phyloP scores from a whole-genome alignment of 441 rosid genomes.

The Croton laevigatus region DNA sequence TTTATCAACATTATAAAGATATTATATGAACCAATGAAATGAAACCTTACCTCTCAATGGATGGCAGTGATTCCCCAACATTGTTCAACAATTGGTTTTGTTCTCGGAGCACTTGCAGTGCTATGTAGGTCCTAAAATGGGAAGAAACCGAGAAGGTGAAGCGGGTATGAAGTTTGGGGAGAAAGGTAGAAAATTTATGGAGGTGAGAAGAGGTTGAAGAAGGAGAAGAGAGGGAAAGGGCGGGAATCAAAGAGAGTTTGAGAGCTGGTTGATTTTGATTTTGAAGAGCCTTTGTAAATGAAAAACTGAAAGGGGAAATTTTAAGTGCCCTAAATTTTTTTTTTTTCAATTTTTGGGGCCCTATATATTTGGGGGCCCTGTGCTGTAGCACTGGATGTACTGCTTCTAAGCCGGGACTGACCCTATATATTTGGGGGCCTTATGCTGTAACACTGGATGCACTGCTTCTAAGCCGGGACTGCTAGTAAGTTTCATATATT shows the following conservation, averaged over 20 bases:
- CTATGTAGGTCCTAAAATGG: slow-evolving; percentile 40
- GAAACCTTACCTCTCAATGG: slow-evolving; percentile 57
- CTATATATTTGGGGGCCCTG: no score
- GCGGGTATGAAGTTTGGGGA: slow-evolving; percentile 26
- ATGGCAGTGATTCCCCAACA: slow-evolving; percentile 51
- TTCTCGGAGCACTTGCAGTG: slow-evolving; percentile 59
- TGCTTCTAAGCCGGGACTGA: no score
- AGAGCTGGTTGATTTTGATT: no score
- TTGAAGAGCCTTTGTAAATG: no score
- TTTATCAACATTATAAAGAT: not conserved
- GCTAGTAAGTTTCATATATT: no score
- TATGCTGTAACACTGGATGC: no score
- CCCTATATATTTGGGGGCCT: no score
- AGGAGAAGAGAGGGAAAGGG: slow-evolving; percentile 24
- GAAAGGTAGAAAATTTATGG: slow-evolving; percentile 40
- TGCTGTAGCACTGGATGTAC: no score
- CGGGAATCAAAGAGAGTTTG: slow-evolving; percentile 36
- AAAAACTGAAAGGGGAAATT: no score
- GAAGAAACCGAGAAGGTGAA: slow-evolving; percentile 27
- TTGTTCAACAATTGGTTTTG: slow-evolving; percentile 44
- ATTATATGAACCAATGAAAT: not conserved
- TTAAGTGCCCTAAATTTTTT: no score
- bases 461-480: no score
- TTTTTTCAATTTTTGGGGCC: no score
- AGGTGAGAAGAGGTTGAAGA: slow-evolving; percentile 17